Conservation (phyloP, 768 basidiomycete genomes). For the Suillus subalutaceus region DNA sequence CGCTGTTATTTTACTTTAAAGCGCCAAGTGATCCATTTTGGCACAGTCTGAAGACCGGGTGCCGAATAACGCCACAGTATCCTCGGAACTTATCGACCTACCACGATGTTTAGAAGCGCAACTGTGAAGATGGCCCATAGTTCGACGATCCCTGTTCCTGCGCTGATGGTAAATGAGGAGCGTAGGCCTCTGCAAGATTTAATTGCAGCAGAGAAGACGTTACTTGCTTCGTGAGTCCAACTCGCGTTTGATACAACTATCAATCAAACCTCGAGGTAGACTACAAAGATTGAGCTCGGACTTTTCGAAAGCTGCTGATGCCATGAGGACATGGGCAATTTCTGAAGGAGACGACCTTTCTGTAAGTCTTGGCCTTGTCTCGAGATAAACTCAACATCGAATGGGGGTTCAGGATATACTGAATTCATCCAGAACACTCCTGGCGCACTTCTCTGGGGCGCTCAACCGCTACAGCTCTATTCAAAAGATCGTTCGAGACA, state of each 20-base stretch:
- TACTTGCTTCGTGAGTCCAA: conserved; percentile 66
- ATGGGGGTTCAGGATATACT: conserved; percentile 64
- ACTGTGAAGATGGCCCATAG: conserved; percentile 89
- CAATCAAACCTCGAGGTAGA: conserved; percentile 32
- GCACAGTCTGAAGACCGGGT: neutral
- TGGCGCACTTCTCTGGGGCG: conserved; percentile 68
- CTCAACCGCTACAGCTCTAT: conserved; percentile 71
- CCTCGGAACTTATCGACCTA: neutral
- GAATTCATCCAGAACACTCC: conserved; percentile 65
- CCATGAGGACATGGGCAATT: conserved; percentile 69
- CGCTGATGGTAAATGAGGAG: conserved; percentile 65
- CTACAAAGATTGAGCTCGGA: conserved; percentile 69
- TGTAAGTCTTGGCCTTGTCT: conserved; percentile 43
- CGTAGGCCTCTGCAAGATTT: conserved; percentile 82
- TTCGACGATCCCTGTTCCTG: conserved; percentile 72
- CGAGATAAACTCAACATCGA: neutral
- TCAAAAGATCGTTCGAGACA: conserved; percentile 60
- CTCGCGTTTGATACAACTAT: neutral
- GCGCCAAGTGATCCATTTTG: neutral
- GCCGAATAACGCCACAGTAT: neutral
- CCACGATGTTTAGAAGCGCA: conserved; percentile 72
- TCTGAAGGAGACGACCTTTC: conserved; percentile 85
- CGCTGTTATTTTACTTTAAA: neutral
- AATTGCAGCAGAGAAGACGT: conserved; percentile 85
- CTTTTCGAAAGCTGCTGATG: conserved; percentile 70